Conservation (phyloP, 2,329 filamentous ascomycete species). For the Metarhizium robertsii region DNA sequence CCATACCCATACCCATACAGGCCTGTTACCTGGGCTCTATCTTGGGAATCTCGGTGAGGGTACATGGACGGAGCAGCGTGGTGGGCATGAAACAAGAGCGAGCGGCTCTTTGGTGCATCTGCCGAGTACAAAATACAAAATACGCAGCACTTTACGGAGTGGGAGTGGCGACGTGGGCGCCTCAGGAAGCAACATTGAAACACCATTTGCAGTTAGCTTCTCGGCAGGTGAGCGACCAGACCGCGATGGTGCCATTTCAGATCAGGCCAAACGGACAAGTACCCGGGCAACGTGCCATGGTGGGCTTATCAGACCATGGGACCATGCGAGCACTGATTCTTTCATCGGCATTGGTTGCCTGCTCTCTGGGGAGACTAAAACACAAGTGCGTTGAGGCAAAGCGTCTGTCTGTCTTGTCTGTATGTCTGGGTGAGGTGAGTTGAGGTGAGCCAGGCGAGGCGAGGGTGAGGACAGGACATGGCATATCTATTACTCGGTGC, state of each 20-base stretch:
- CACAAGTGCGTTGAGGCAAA: no score
- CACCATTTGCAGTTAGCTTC: background rate
- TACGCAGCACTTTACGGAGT: no score
- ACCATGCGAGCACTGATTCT: background rate
- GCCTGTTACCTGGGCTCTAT: background rate
- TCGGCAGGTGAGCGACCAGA: no score
- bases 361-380: no score
- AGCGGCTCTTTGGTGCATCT: background rate
- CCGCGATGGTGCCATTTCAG: background rate
- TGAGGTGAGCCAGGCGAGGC: no score
- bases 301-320: slow-evolving; percentile 3
- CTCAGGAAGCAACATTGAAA: background rate
- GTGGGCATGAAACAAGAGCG: background rate
- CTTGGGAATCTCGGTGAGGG: slow-evolving; percentile 1
- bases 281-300: slow-evolving; percentile 1
- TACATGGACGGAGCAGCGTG: background rate
- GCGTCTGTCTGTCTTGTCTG: no score
- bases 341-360: no score
- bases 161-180: slow-evolving; percentile 4
- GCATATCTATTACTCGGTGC: no score
- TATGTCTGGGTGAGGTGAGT: no score
- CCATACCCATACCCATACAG: background rate
- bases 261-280: slow-evolving; percentile 2
- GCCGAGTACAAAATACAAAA: background rate
- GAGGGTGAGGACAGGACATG: no score